Evolutionary conservation across 805 yeast genomes (phyloP), one percentile per base, ranked within the genome.

Genomic region (Teunomyces kruisii): DNA sequence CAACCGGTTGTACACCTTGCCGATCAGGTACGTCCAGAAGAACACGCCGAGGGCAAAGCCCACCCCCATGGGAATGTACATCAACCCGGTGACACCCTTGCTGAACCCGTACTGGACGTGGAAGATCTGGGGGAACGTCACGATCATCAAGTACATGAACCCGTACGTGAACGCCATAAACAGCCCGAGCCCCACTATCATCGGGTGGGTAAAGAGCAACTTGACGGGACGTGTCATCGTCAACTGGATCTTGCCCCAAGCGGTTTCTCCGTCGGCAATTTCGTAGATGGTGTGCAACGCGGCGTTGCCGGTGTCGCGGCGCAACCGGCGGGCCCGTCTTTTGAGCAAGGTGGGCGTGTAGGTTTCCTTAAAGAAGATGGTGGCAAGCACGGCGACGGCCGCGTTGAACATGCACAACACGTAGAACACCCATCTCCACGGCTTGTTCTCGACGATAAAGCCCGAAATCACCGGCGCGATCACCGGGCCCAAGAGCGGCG

Each of bases 341-440:
- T 61, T 65, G 27, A 83, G 65, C 30, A 83, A 53, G 9, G 69
- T 68, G 3, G 87, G 86, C 0, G 81, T 70, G 55, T 80, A 84
- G 0, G 88, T 79, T 56, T 83, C 89, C 44, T 67, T 66, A 53
- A 75, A 79, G 32, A 76, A 64, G 3, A 76, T 3, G 76, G 85
- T 49, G 71, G 78, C 51, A 69, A 50, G 4, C 58, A 63, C 10
- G 68, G 76, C 57, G 67, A 68, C 45, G 62, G 64, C 48, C 3
- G 83, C 87, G 50, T 83, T 76, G 51, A 81, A 64, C n/a, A 86
- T 80, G 15, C 84, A 65, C 41, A 80, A 62, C 13, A 78, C 70
- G 73, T 80, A 79, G 54, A 83, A 79, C 39, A 75, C 78, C 94
- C 94, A 87, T 59, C 84, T 74, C 82, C 87, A 86, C 32, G 66